Evolutionary conservation across 805 yeast species (phyloP).

Genomic region (Clavispora asparagi): DNA sequence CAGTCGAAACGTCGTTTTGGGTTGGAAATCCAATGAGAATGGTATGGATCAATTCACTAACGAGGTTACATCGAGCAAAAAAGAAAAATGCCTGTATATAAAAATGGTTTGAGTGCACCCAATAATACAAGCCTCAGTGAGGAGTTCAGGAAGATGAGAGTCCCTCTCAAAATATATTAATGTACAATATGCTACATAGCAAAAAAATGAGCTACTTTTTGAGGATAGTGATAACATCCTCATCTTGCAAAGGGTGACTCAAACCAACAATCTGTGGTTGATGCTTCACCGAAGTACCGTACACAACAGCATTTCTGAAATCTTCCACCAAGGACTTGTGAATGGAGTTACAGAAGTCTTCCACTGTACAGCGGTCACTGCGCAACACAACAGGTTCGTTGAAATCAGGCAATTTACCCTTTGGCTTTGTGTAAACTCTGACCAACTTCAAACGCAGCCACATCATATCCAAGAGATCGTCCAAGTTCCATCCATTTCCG

Average conservation of each 20-base stretch:
- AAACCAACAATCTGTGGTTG: slow-evolving; percentile 97
- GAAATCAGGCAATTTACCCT: slow-evolving; percentile 91
- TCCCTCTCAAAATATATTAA: not conserved
- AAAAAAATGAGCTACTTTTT: slow-evolving; percentile 46
- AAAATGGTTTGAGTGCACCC: not conserved
- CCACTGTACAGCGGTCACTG: slow-evolving; percentile 76
- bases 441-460: slow-evolving; percentile 90
- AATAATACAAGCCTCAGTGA: not conserved
- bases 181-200: slow-evolving; percentile 1
- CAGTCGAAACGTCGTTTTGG: not conserved
- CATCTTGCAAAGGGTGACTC: slow-evolving; percentile 79
- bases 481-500: slow-evolving; percentile 95
- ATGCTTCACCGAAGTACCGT: slow-evolving; percentile 92
- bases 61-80: not conserved
- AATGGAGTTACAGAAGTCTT: slow-evolving; percentile 93
- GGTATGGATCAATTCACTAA: not conserved
- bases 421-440: slow-evolving; percentile 95
- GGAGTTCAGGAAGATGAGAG: not conserved
- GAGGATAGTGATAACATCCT: slow-evolving; percentile 93
- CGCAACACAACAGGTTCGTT: slow-evolving; percentile 91
- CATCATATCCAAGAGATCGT: slow-evolving; percentile 90
- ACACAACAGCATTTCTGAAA: slow-evolving; percentile 89
- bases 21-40: not conserved
- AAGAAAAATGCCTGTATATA: not conserved
- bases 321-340: slow-evolving; percentile 93